Evolutionary conservation across 768 basidiomycete species (phyloP), one percentile per base, ranked within the genome.

Genomic region (Atractiella rhizophila): DNA sequence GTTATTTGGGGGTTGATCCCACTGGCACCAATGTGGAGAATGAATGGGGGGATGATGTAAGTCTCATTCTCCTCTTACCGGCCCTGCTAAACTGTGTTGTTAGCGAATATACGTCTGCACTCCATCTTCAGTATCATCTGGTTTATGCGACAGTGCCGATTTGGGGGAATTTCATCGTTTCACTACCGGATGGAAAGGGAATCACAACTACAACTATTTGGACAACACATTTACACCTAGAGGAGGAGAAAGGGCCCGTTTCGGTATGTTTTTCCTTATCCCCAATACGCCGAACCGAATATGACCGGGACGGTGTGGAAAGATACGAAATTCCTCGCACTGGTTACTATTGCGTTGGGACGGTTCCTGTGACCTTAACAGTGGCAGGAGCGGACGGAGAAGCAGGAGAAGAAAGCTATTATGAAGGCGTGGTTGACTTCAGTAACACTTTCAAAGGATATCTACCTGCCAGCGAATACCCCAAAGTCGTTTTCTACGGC

Each of bases 21-120:
- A 54, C 54, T 2, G 57, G 46, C 2, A 12, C 38, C 18, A 24
- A n/a, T 1, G 33, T 32, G 0, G 36, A 40, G 25, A 54, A 54
- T 28, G 37, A 49, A 51, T 48, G 54, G 55, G 35, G 42, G 32
- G 32, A 52, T 37, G 48, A 47, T 43, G 57, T 57, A 50, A 46
- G 30, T 46, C 39, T 13, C 46, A 50, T 20, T 35, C 48, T 6
- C 53, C 52, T 44, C 55, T 52, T 18, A n/a, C n/a, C n/a, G n/a
- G n/a, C n/a, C n/a, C n/a, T n/a, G n/a, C 39, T 25, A 72, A 68
- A 56, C 60, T 65, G 34, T 41, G 53, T 74, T 50, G 66, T 62
- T 70, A 94, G 83, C 50, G 76, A 62, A 79, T 77, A 19, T 98
- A 82, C 51, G 69, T 98, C 23, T 98, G 91, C 61, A 96, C 88